phyloP scores from a whole-genome alignment of 148 eudicot genomes.

The Rhododendron griersonianum region DNA sequence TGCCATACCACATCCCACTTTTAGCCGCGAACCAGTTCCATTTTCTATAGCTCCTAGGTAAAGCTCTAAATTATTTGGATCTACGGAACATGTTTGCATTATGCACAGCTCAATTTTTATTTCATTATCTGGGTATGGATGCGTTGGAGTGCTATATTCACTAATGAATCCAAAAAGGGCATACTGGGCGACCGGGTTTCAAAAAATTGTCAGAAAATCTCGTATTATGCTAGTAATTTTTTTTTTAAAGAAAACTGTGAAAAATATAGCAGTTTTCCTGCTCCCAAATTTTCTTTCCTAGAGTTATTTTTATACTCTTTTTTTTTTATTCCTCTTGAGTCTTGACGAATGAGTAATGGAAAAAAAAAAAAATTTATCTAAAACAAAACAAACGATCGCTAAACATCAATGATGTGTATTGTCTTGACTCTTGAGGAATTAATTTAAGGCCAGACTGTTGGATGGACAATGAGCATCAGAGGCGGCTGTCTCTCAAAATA shows the following conservation, averaged over 20 bases:
- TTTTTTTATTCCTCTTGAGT: no score
- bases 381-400: not conserved
- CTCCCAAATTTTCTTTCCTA: not conserved
- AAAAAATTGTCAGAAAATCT: not conserved
- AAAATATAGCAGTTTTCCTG: not conserved
- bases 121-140: not conserved
- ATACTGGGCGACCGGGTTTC: not conserved
- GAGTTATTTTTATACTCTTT: no score
- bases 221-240: no score
- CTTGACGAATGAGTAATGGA: no score
- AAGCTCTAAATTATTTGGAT: not conserved
- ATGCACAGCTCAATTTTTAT: not conserved
- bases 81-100: not conserved
- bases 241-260: not conserved
- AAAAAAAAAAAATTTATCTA: no score
- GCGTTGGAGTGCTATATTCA: not conserved
- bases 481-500: not conserved
- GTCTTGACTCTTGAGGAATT: not conserved
- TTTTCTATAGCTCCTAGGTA: constrained; percentile 15
- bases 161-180: not conserved
- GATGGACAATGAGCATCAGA: not conserved
- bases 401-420: not conserved
- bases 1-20: constrained; percentile 20
- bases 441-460: not conserved
- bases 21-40: constrained; percentile 20